Evolutionary conservation across 2,329 filamentous ascomycete genomes (phyloP).

Genomic region (Sporothrix inflata): DNA sequence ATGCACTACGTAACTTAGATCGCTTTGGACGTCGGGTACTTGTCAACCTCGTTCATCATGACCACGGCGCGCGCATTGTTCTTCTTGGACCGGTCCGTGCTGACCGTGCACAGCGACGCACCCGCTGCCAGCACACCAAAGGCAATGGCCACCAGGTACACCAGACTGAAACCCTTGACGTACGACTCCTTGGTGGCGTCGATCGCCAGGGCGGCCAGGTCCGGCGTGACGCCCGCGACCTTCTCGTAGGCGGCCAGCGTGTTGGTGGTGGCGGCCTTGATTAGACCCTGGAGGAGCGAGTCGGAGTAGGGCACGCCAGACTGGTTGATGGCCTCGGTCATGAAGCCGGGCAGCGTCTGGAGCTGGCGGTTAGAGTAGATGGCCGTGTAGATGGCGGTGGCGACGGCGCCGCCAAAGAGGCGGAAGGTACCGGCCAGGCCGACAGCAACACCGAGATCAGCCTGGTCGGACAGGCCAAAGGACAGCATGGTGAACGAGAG

Average conservation of each 20-base stretch:
- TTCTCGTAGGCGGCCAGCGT: constrained; percentile 41
- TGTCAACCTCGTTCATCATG: constrained; percentile 37
- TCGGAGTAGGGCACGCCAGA: constrained; percentile 35
- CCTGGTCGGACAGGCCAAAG: constrained; percentile 43
- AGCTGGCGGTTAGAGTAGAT: constrained; percentile 41
- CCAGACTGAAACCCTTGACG: constrained; percentile 42
- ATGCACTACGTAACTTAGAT: background rate
- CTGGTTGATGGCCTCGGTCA: constrained; percentile 33
- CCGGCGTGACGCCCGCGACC: constrained; percentile 38
- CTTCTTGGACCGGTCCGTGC: constrained; percentile 41
- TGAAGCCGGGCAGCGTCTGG: constrained; percentile 34
- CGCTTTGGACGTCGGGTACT: constrained; percentile 7
- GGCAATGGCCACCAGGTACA: constrained; percentile 42
- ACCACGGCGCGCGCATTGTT: constrained; percentile 37
- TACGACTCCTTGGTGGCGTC: constrained; percentile 41
- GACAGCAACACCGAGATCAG: constrained; percentile 44
- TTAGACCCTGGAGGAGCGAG: constrained; percentile 33
- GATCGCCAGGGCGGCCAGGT: constrained; percentile 37
- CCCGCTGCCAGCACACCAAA: constrained; percentile 40
- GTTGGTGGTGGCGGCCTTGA: constrained; percentile 40
- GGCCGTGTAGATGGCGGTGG: constrained; percentile 45
- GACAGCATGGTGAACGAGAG: constrained; percentile 44
- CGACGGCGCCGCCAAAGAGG: constrained; percentile 44
- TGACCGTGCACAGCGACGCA: constrained; percentile 38
- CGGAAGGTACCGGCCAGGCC: constrained; percentile 45